Evolutionary conservation across 2,329 filamentous ascomycete genomes (phyloP).

Genomic region (Arthrobotrys megalospora): DNA sequence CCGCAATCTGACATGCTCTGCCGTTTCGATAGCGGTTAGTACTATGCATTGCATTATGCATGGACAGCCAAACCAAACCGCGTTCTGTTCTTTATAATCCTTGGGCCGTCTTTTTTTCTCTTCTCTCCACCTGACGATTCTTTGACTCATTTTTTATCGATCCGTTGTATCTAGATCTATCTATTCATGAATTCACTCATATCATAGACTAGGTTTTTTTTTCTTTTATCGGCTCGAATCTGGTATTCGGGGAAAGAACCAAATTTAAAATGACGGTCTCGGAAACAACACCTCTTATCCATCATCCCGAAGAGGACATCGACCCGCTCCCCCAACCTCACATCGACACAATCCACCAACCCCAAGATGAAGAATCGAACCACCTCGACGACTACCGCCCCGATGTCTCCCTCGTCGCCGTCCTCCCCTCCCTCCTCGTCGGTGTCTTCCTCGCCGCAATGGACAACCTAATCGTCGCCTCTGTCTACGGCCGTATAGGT

Average conservation of each 20-base stretch:
- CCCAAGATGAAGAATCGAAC: conserved; percentile 23
- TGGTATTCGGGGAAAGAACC: background rate
- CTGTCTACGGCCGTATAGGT: conserved; percentile 83
- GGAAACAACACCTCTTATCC: conserved; percentile 16
- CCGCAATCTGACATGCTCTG: too few relatives aligned
- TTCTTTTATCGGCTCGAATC: background rate
- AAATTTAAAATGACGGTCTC: conserved; percentile 7
- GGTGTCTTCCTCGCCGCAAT: conserved; percentile 78
- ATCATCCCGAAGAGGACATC: conserved; percentile 22
- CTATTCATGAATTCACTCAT: background rate
- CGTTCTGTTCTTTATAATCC: too few relatives aligned
- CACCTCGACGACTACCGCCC: conserved; percentile 31
- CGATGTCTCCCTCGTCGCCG: conserved; percentile 36
- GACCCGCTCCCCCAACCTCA: conserved; percentile 6
- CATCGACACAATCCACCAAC: conserved; percentile 2
- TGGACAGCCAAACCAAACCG: too few relatives aligned
- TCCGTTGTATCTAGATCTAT: background rate
- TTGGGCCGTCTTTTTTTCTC: too few relatives aligned
- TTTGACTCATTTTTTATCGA: background rate
- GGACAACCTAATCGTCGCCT: conserved; percentile 78
- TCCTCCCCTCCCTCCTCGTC: conserved; percentile 54
- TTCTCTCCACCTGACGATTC: too few relatives aligned
- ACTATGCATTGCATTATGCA: too few relatives aligned
- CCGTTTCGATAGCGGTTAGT: too few relatives aligned
- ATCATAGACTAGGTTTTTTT: background rate